phyloP scores from a whole-genome alignment of 2,329 filamentous ascomycete genomes.

The Alternaria novae-zelandiae region DNA sequence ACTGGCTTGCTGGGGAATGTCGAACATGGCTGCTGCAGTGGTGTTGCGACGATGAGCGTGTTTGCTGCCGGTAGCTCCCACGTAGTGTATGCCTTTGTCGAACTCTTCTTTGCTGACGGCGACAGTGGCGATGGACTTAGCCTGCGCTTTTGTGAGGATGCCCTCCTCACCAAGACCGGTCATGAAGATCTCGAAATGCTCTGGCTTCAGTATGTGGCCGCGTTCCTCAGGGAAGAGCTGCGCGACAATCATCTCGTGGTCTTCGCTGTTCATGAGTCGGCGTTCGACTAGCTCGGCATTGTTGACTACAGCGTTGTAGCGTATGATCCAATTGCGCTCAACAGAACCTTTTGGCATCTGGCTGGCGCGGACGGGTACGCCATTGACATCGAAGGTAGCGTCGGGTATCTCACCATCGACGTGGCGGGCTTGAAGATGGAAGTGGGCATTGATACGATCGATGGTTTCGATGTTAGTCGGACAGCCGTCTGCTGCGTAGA shows the following conservation, averaged over 20 bases:
- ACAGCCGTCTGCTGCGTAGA: conserved; percentile 5
- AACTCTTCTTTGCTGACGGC: conserved; percentile 9
- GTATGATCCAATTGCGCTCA: conserved; percentile 14
- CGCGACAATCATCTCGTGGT: conserved; percentile 9
- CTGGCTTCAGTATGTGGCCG: conserved; percentile 1
- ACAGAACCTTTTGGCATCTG: conserved; percentile 3
- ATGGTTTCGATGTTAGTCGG: conserved; percentile 5
- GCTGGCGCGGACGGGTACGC: neutral
- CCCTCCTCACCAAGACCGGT: conserved; percentile 5
- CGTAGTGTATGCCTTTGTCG: conserved; percentile 2
- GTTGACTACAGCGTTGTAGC: conserved; percentile 8
- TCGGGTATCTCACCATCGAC: neutral
- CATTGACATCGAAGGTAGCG: conserved; percentile 3
- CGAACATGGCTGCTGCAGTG: conserved; percentile 3
- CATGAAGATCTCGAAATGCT: conserved; percentile 17
- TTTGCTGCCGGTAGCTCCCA: neutral
- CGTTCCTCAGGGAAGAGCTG: conserved; percentile 14
- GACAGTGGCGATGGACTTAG: neutral
- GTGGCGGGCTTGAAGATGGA: neutral
- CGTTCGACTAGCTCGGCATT: conserved; percentile 2
- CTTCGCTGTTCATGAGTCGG: conserved; percentile 5
- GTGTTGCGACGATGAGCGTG: neutral
- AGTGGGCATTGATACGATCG: conserved; percentile 9
- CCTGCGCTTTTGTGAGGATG: conserved; percentile 7
- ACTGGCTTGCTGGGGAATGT: conserved; percentile 1